Percentiles rank a stretch among this genome's conserved stretches.
phyloP scores from a whole-genome alignment of 2,329 filamentous ascomycete genomes.

The Calcarisporium arbuscula region DNA sequence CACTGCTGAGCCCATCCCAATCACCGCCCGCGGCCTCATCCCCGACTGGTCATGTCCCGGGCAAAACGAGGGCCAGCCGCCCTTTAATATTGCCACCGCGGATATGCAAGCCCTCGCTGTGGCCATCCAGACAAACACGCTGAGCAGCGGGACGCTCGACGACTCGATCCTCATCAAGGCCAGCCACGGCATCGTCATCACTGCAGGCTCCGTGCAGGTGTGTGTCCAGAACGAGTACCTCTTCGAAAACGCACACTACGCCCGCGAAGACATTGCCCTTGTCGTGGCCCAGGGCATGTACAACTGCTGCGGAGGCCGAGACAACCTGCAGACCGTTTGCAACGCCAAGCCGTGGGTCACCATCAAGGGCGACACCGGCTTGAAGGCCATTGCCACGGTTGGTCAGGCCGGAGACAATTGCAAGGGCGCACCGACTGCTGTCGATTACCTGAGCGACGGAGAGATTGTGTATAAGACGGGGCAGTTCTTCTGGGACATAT shows the following conservation, averaged over 20 bases:
- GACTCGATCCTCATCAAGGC: slow-evolving; percentile 2
- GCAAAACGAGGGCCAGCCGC: no score
- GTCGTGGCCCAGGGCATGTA: background rate
- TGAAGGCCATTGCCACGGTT: background rate
- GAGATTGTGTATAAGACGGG: background rate
- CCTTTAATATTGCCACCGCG: background rate
- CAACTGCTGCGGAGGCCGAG: background rate
- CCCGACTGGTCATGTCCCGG: no score
- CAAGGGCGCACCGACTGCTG: background rate
- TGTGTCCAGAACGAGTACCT: slow-evolving; percentile 1
- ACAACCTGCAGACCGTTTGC: no score
- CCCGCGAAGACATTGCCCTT: background rate
- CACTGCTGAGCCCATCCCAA: no score
- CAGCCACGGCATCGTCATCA: background rate
- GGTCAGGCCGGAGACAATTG: background rate
- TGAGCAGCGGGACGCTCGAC: background rate
- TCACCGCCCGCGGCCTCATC: no score
- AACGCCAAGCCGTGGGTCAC: slow-evolving; percentile 1
- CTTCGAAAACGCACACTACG: background rate
- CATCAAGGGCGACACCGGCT: background rate
- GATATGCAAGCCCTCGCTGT: slow-evolving; percentile 1
- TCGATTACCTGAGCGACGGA: background rate
- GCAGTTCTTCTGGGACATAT: slow-evolving; percentile 1
- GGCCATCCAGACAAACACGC: background rate
- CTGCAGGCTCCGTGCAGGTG: background rate